Evolutionary conservation across 208 protist genomes (phyloP).

Genomic region (Trypanosoma lewisi): DNA sequence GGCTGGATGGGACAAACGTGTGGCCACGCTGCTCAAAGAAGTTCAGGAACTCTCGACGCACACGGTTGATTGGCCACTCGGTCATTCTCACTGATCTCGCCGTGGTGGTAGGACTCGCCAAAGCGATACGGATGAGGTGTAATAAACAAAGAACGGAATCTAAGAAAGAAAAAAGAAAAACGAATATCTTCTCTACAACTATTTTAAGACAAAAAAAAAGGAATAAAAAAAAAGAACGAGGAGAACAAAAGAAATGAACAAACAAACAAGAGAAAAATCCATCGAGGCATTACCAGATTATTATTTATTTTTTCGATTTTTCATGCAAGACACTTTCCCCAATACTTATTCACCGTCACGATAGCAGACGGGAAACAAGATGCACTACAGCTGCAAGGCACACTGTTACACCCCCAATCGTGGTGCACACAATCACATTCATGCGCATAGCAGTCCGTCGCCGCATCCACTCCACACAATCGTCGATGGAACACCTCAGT

Average conservation of each 20-base stretch:
- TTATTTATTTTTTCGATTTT: no score
- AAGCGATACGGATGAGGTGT: slow-evolving; percentile 1
- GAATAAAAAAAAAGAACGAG: slow-evolving; percentile 13
- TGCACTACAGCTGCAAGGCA: slow-evolving; percentile 8
- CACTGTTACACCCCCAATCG: slow-evolving; percentile 11
- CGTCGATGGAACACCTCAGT: slow-evolving; percentile 34
- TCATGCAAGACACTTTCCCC: not conserved
- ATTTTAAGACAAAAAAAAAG: slow-evolving; percentile 20
- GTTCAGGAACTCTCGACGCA: slow-evolving; percentile 93
- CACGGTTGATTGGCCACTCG: slow-evolving; percentile 79
- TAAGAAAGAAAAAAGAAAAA: not conserved
- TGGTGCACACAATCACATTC: slow-evolving; percentile 29
- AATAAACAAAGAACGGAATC: no score
- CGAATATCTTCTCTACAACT: slow-evolving; percentile 21
- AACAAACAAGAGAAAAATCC: not conserved
- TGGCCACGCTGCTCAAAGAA: slow-evolving; percentile 94
- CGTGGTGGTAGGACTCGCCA: slow-evolving; percentile 6
- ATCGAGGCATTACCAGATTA: slow-evolving; percentile 1
- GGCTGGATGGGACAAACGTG: slow-evolving; percentile 89
- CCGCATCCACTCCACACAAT: slow-evolving; percentile 67
- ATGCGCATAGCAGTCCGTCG: slow-evolving; percentile 36
- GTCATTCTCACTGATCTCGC: slow-evolving; percentile 17
- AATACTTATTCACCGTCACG: not conserved
- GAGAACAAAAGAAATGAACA: not conserved
- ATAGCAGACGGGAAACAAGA: slow-evolving; percentile 5